Evolutionary conservation across 2,329 filamentous ascomycete genomes (phyloP).

Genomic region (Ophiognomonia clavigignenti-juglandacearum): DNA sequence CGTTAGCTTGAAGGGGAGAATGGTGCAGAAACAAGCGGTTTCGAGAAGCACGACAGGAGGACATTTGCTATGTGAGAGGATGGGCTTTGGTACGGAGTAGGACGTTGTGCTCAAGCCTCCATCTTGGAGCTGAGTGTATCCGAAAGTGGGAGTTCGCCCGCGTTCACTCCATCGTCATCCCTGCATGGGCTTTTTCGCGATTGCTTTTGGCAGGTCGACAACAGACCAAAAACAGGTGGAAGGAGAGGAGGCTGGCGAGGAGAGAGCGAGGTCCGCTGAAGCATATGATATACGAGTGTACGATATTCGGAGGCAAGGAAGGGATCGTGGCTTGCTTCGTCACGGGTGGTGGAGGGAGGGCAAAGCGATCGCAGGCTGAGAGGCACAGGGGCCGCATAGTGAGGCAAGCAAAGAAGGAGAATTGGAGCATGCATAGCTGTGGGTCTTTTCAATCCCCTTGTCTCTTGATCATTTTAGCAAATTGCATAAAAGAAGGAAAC

Average conservation of each 20-base stretch:
- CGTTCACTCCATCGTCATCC: not conserved
- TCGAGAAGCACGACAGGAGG: too few relatives aligned
- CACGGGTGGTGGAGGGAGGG: not conserved
- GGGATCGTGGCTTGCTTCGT: not conserved
- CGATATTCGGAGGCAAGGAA: not conserved
- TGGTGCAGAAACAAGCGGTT: too few relatives aligned
- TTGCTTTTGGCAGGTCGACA: conserved; percentile 7
- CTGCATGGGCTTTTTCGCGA: not conserved
- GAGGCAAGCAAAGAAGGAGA: conserved; percentile 4
- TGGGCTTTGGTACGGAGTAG: not conserved
- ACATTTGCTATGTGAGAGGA: not conserved
- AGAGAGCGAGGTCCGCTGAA: not conserved
- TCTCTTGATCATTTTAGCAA: not conserved
- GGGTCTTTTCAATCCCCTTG: not conserved
- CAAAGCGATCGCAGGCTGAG: too few relatives aligned
- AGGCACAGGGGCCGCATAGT: not conserved
- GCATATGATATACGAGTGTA: conserved; percentile 14
- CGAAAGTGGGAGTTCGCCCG: not conserved
- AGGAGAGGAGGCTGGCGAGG: conserved; percentile 2
- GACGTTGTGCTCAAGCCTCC: not conserved
- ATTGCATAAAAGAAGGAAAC: not conserved
- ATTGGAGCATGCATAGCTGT: conserved; percentile 16
- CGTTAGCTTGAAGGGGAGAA: too few relatives aligned
- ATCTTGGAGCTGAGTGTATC: not conserved
- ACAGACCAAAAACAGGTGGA: not conserved